Conservation (phyloP, 176 grass and related monocot genomes). For the Triticum timopheevii region DNA sequence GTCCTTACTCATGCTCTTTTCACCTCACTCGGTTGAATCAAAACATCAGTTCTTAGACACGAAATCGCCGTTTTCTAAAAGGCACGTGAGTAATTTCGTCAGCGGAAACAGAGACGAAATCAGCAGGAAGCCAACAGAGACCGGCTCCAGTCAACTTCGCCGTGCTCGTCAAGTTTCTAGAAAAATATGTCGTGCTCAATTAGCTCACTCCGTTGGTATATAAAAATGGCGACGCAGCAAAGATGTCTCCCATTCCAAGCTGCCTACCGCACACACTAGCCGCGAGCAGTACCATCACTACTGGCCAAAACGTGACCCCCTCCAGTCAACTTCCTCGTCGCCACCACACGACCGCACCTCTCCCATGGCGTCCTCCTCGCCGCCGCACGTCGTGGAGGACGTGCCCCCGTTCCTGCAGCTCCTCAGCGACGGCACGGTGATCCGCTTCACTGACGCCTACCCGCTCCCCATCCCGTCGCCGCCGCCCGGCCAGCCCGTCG, state of each 20-base stretch:
- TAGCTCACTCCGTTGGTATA: not conserved
- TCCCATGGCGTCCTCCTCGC: slow-evolving; percentile 11
- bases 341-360: not conserved
- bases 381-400: slow-evolving; percentile 21
- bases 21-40: not conserved
- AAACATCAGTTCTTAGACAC: too few species aligned
- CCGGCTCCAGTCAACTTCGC: not conserved
- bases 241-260: not conserved
- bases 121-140: not conserved
- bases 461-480: not conserved
- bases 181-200: not conserved
- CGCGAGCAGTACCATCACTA: not conserved
- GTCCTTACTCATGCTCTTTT: too few species aligned
- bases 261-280: not conserved
- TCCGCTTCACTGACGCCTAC: not conserved
- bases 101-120: not conserved
- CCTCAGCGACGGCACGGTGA: slow-evolving; percentile 33
- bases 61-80: too few species aligned
- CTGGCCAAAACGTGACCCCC: not conserved
- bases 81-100: not conserved
- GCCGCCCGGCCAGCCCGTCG: not conserved
- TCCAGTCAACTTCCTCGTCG: not conserved
- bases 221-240: not conserved
- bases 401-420: not conserved
- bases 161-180: not conserved